Evolutionary conservation across 176 grass and related monocot species (phyloP), one percentile per base, ranked within the genome.

Genomic region (Phragmites australis): DNA sequence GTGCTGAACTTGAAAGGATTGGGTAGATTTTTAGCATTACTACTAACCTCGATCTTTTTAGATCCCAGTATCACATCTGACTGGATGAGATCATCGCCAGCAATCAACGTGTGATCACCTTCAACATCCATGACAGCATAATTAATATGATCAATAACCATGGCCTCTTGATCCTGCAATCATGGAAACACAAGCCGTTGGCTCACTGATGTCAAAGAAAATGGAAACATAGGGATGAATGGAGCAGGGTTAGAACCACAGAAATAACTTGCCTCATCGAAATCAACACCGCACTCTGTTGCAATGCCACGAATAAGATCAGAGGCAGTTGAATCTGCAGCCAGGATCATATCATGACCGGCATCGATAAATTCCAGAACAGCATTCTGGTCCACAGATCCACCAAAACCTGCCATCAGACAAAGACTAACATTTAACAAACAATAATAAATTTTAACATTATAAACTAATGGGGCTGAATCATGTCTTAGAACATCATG

Each of bases 271-370:
- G 71, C 92, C 96, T 99, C 97, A 51, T 99, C 97, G 3, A 99
- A 99, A 83, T 99, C 93, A 86, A 94, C 84, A 21, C 97, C 93
- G 25, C 93, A 93, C 29, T 99, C 97, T 2, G 90, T 96, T 21
- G 97, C 90, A 13, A 99, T 99, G 56, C 93, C 90, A 27, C 97
- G 90, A 57, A 99, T 93, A 72, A 99, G 87, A 84, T 99, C 93
- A 21, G 97, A 99, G 66, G 90, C 93, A 6, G 86, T 93, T 0
- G 90, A 88, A 69, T 99, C 97, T 65, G 87, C 93, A 2, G 84
- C 93, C 65, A 99, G 72, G 65, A 99, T 95, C 86, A 99, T 85
- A 79, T 99, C 90, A 82, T 93, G 97, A 27, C 97, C 97, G 0
- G 93, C 78, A 74, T 96, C 97, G 1, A 96, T 84, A 50, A 99